Conservation (phyloP, 73 alveolate species). For the Paramecium octaurelia region DNA sequence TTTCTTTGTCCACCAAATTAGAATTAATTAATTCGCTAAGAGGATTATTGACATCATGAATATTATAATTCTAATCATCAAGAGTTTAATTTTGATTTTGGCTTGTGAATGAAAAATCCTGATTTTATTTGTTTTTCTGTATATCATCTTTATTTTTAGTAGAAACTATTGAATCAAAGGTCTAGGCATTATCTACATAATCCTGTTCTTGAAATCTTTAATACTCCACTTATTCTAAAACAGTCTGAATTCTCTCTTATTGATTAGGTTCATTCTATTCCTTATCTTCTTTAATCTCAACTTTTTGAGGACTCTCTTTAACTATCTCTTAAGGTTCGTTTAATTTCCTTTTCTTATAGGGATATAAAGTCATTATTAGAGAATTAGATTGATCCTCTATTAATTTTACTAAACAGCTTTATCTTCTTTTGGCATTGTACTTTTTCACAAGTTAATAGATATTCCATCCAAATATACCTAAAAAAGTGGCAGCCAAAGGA, state of each 20-base stretch:
- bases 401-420: neutral
- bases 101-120: neutral
- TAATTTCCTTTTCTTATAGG: neutral
- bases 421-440: neutral
- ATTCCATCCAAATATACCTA: neutral
- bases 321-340: neutral
- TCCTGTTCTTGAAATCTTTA: neutral
- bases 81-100: neutral
- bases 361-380: neutral
- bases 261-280: neutral
- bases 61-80: neutral
- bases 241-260: neutral
- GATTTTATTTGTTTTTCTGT: neutral
- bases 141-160: neutral
- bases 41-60: neutral
- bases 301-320: neutral
- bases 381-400: neutral
- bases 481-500: neutral
- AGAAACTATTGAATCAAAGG: neutral
- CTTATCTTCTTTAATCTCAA: neutral
- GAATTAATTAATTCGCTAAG: neutral
- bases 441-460: neutral
- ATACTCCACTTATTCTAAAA: neutral
- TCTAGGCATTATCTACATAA: neutral
- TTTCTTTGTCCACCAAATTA: neutral